Evolutionary conservation across 257 asterid species (phyloP).

Genomic region (Verbascum thapsus): DNA sequence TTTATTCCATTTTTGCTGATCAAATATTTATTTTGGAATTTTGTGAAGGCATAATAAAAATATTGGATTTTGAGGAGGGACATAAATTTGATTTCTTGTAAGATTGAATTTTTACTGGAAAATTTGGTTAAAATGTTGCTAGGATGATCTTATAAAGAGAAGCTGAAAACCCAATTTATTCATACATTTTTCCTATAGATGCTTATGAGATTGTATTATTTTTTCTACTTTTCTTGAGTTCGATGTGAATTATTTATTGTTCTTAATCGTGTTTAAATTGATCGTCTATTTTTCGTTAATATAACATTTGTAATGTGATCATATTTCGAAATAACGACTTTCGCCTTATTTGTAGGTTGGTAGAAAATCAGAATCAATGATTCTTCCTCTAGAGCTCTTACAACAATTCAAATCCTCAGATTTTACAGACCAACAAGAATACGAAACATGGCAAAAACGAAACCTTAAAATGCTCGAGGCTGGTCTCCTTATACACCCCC

Average conservation of each 20-base stretch:
- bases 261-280: not conserved
- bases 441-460: slow-evolving; percentile 92
- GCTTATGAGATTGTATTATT: slow-evolving; percentile 5
- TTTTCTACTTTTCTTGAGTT: slow-evolving; percentile 1
- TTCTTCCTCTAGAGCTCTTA: slow-evolving; percentile 94
- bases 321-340: slow-evolving; percentile 3
- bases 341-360: slow-evolving; percentile 58
- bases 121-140: too few species aligned
- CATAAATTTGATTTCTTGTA: too few species aligned
- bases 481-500: slow-evolving; percentile 93
- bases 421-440: slow-evolving; percentile 81
- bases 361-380: slow-evolving; percentile 68
- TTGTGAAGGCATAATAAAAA: not conserved
- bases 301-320: not conserved
- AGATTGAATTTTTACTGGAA: too few species aligned
- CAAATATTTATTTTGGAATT: slow-evolving; percentile 7
- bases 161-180: too few species aligned
- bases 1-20: slow-evolving; percentile 10
- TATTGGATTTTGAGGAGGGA: slow-evolving; percentile 12
- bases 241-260: slow-evolving; percentile 18
- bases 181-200: not conserved
- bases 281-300: slow-evolving; percentile 3
- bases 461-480: slow-evolving; percentile 88
- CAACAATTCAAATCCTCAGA: slow-evolving; percentile 98
- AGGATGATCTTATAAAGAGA: too few species aligned